Evolutionary conservation across 2,329 filamentous ascomycete genomes (phyloP), one percentile per base, ranked within the genome.

Genomic region (Escovopsis sp.): DNA sequence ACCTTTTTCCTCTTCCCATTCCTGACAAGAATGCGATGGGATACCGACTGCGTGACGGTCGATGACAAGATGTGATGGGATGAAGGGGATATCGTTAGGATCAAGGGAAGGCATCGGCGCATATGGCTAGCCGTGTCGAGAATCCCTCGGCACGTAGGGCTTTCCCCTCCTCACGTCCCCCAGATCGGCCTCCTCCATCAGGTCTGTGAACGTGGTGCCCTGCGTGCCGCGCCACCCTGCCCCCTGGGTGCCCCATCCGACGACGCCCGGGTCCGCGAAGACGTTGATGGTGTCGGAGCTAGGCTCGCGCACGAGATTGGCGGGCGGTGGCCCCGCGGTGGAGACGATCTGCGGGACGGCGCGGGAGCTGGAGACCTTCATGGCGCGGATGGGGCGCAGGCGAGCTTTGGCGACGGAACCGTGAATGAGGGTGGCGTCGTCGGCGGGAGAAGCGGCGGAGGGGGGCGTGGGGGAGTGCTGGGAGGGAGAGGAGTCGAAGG

Each of bases 231-330:
- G 43, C 31, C 34, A 34, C 27, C 39, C 33, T 26, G 18, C 21
- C 4, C 47, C 55, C 23, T 33, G 35, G 27, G 27, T 35, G 30
- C 39, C 34, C 26, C 16, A 23, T 4, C 47, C 55, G 17, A 64
- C 56, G 2, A 59, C 64, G 33, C 54, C 51, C 15, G 62, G 60
- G 43, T 70, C 67, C 1, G 64, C 64, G 38, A 68, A 70, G 8
- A 72, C 56, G 41, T 67, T 63, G 48, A 72, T 70, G 50, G 61
- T 63, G 47, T 66, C 61, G 35, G 53, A 60, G 44, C 60, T 66
- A 3, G 58, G 56, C 41, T 65, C 59, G n/a, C 59, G 21, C 21
- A 6, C 21, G 21, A 23, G 21, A 5, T 23, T 10, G n/a, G n/a
- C n/a, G n/a, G n/a, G n/a, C n/a, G n/a, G n/a, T n/a, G n/a, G n/a